Evolutionary conservation across 768 basidiomycete species (phyloP).

Genomic region (Trametes elegans): DNA sequence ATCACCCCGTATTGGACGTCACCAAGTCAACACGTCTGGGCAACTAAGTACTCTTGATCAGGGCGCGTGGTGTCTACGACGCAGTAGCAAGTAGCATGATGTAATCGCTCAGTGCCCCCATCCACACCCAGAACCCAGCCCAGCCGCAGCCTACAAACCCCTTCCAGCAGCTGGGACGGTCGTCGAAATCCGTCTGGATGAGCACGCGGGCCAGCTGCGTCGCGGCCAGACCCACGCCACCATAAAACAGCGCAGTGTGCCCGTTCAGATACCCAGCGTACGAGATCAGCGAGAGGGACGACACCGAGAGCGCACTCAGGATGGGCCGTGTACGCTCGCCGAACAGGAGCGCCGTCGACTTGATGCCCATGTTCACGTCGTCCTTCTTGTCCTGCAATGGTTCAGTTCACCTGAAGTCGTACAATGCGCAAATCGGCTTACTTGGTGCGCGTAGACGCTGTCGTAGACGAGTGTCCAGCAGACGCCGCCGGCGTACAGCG

Average conservation of each 20-base stretch:
- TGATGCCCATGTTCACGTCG: slow-evolving; percentile 85
- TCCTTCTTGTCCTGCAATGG: slow-evolving; percentile 80
- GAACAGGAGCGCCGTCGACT: slow-evolving; percentile 92
- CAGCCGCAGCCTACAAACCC: slow-evolving; percentile 88
- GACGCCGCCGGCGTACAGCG: slow-evolving; percentile 87
- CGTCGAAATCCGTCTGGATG: slow-evolving; percentile 70
- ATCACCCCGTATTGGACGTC: too few relatives aligned
- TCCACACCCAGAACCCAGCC: slow-evolving; percentile 86
- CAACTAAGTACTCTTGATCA: too few relatives aligned
- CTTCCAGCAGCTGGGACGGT: slow-evolving; percentile 80
- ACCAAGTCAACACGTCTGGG: too few relatives aligned
- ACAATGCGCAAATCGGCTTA: slow-evolving; percentile 29
- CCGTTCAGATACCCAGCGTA: slow-evolving; percentile 79
- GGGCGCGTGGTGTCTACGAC: too few relatives aligned
- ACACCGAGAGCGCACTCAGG: slow-evolving; percentile 67
- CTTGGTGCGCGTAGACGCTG: slow-evolving; percentile 97
- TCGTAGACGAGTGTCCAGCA: slow-evolving; percentile 98
- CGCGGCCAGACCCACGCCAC: slow-evolving; percentile 71
- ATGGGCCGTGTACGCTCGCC: slow-evolving; percentile 73
- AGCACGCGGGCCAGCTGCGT: slow-evolving; percentile 79
- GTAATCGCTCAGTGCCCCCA: slow-evolving; percentile 77
- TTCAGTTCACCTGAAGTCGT: not conserved
- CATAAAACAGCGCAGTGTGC: slow-evolving; percentile 76
- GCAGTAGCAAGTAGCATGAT: slow-evolving; percentile 22
- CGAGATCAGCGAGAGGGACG: slow-evolving; percentile 71